Evolutionary conservation across 1,284 basidiomycete genomes (phyloP), one percentile per base, ranked within the genome.

Genomic region (Tilletia horrida): DNA sequence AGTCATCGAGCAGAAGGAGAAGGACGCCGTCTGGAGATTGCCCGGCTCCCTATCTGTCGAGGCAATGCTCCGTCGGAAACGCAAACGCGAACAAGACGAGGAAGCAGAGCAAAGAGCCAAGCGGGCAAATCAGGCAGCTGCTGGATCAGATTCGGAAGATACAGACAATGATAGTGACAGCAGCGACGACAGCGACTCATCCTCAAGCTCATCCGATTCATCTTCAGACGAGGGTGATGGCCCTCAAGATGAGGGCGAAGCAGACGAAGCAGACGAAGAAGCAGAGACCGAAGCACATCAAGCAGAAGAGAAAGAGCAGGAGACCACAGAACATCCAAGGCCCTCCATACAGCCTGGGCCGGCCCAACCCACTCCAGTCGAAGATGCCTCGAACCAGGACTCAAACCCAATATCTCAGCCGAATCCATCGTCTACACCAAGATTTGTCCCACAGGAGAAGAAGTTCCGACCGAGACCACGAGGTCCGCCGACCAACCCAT

Each of bases 401-500:
- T 11, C 35, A 4, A 11, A 11, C 11, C 35, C 35, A 6, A 11
- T 11, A 40, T 40, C 11, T 4, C 35, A 40, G 11, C 35, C 35
- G 4, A 29, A 44, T n/a, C 11, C 21, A 35, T 23, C 21, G 44
- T 61, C 57, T n/a, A 61, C 35, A 40, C 35, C 35, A 40, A 40
- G 35, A 40, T 40, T 40, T 40, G 35, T 40, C 35, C 35, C 35
- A 11, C 35, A 40, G 35, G 35, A 40, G 35, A 40, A 40, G 35
- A 40, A 62, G 40, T 13, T 40, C 42, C 62, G 79, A 31, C 64
- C 77, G 23, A 73, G 74, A 40, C 74, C 74, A n/a, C 62, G 73
- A 63, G 63, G 72, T 7, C 73, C 75, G 21, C 73, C 76, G 8
- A 47, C 66, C 27, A 79, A 81, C 52, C 80, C 80, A 0, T 81